Conservation (phyloP, 768 basidiomycete genomes). For the Fibroporia radiculosa region DNA sequence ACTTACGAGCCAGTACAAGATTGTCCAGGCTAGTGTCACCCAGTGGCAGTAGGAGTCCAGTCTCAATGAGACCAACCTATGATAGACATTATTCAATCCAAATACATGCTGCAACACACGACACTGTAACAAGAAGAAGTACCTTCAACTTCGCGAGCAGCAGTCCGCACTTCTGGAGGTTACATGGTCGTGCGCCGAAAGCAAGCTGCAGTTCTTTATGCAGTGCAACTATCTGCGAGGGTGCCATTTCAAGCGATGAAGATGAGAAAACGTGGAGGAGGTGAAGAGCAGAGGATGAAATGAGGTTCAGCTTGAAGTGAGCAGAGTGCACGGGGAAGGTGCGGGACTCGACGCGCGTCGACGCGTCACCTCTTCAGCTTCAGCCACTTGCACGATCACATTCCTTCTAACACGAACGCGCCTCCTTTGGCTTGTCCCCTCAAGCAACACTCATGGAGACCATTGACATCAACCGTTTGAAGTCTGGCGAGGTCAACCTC, state of each 20-base stretch:
- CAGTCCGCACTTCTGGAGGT: slow-evolving; percentile 58
- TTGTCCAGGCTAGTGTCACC: slow-evolving; percentile 56
- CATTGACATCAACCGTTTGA: slow-evolving; percentile 74
- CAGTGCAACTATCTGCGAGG: slow-evolving; percentile 45
- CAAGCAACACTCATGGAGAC: slow-evolving; percentile 28
- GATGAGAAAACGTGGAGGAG: background rate
- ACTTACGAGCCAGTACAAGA: slow-evolving; percentile 67
- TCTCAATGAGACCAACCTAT: slow-evolving; percentile 71
- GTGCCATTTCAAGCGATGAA: slow-evolving; percentile 32
- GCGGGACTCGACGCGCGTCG: slow-evolving; percentile 25
- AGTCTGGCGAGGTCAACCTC: slow-evolving; percentile 93
- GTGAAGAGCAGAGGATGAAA: background rate
- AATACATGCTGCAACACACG: too few species aligned
- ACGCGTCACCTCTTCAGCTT: slow-evolving; percentile 28
- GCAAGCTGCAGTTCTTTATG: slow-evolving; percentile 62
- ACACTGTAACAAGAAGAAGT: too few species aligned
- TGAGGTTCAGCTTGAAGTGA: background rate
- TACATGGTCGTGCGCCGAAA: slow-evolving; percentile 56
- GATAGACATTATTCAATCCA: too few species aligned
- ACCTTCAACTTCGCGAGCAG: slow-evolving; percentile 76
- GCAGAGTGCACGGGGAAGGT: background rate
- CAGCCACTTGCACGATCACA: slow-evolving; percentile 10
- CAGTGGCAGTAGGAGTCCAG: slow-evolving; percentile 71
- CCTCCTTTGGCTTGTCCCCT: slow-evolving; percentile 11
- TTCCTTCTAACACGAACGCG: slow-evolving; percentile 6